Base-by-base conservation (phyloP, 768 basidiomycete species). In the Butyriboletus loyo region DNA sequence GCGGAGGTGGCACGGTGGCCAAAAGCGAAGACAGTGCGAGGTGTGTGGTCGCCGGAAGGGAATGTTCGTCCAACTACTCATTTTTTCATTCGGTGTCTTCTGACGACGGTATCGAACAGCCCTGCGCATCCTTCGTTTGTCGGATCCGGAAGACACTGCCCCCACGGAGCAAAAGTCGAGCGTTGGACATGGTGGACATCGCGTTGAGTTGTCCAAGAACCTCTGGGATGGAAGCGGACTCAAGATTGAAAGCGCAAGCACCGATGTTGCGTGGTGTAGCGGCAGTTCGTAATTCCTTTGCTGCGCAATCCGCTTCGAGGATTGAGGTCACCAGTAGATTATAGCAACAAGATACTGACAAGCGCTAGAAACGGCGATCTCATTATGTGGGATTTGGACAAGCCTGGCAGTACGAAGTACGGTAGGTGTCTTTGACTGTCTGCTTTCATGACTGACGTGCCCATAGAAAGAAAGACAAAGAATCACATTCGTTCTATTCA, bases 351-450 rank as follows among this genome's bases (percentile, higher is more conserved):
- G 70, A 81, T 91, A 44, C 67, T 92, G 21, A 91, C 89, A 3
- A 89, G 88, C 61, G 87, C 87, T 2, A 74, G 86, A 15, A 91
- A 89, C 56, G 89, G 89, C 1, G 89, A 91, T 48, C 77, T 92
- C 34, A 86, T 90, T 28, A 80, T 90, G 76, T 92, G 89, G 89
- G 88, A 91, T 64, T 58, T 90, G 27, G 81, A 84, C 59, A 87
- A 83, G 65, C 68, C 77, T 21, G 85, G 86, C 4, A 63, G 73
- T 3, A 79, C 80, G 37, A 91, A 90, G 71, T 87, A 81, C 59
- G 88, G 89, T 91, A 60, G 45, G 78, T 66, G 46, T 58, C 44
- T 5, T 27, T 44, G 35, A 15, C 15, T 11, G 19, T 48, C 54
- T 51, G 10, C 38, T 45, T 57, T 46, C 52, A 37, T 36, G 43